Base-by-base conservation (phyloP, 768 basidiomycete species). In the Suillus ampliporus region DNA sequence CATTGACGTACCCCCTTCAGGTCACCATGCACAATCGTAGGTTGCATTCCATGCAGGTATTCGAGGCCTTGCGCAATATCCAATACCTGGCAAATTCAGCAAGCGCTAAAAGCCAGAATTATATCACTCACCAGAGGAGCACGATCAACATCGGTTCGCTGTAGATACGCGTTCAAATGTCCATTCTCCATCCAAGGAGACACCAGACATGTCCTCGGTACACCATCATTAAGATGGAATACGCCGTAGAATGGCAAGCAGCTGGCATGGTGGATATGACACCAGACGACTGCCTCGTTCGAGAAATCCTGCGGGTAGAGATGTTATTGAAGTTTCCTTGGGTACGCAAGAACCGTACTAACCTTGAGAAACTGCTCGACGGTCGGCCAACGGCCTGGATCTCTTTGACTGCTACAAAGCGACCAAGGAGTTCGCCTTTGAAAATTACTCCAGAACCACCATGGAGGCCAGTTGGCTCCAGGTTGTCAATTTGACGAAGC, bases 11-110 rank as follows among this genome's bases (percentile, higher is more conserved):
- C 82, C 35, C 76, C 76, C 67, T 81, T 82, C 23, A 82, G 62
- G 58, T 82, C 82, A 11, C 82, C 81, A 21, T 82, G 81, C 14
- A 77, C 64, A 17, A 83, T 74, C 1, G 81, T 80, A 28, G 78
- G 79, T 37, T 72, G 60, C 63, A 74, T 70, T 8, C 69, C 68
- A 57, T 83, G 81, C 23, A 82, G 67, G 60, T 80, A 81, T 41
- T 70, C 69, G 8, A 82, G 62, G 23, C 79, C 82, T 2, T 47
- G 63, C 7, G 79, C 80, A 19, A 78, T 65, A 41, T 80, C 79
- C n/a, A 67, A 63, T 23, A 82, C 61, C 82, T 82, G 46, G 10
- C 2, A 57, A 62, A 5, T 44, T 71, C 54, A 61, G 62, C 19
- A 26, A 3, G 53, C 9, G 35, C 4, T n/a, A n/a, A 5, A 17